Conservation (phyloP, 148 eudicot species). For the Nyssa sinensis region DNA sequence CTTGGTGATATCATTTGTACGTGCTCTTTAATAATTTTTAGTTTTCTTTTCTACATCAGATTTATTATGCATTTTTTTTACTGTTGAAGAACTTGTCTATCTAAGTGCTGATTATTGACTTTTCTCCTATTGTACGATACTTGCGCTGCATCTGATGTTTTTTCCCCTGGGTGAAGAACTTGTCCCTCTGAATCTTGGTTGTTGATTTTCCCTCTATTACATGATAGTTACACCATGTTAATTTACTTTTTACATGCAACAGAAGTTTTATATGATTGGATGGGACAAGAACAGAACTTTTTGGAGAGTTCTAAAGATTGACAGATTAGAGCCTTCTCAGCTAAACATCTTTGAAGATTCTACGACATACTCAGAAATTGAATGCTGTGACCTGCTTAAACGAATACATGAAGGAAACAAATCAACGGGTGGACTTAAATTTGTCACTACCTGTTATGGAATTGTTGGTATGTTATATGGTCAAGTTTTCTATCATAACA, state of each 20-base stretch:
- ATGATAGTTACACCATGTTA: not conserved
- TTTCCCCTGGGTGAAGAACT: not conserved
- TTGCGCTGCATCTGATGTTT: too few relatives aligned
- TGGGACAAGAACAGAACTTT: slow-evolving; percentile 61
- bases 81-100: too few relatives aligned
- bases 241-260: slow-evolving; percentile 21
- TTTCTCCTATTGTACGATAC: too few relatives aligned
- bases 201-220: not conserved
- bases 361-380: slow-evolving; percentile 49
- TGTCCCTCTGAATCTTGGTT: not conserved
- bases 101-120: too few relatives aligned
- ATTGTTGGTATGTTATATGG: slow-evolving; percentile 64
- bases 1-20: not conserved
- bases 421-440: slow-evolving; percentile 65
- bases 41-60: not conserved
- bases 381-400: slow-evolving; percentile 46
- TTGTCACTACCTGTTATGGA: slow-evolving; percentile 75
- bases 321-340: slow-evolving; percentile 71
- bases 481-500: not conserved
- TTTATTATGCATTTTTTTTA: not conserved
- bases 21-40: not conserved
- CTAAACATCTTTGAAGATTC: slow-evolving; percentile 62
- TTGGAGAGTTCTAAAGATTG: slow-evolving; percentile 95
- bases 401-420: slow-evolving; percentile 58
- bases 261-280: slow-evolving; percentile 96